phyloP scores from a whole-genome alignment of 1,284 basidiomycete species.

The Cutaneotrichosporon dermatis region DNA sequence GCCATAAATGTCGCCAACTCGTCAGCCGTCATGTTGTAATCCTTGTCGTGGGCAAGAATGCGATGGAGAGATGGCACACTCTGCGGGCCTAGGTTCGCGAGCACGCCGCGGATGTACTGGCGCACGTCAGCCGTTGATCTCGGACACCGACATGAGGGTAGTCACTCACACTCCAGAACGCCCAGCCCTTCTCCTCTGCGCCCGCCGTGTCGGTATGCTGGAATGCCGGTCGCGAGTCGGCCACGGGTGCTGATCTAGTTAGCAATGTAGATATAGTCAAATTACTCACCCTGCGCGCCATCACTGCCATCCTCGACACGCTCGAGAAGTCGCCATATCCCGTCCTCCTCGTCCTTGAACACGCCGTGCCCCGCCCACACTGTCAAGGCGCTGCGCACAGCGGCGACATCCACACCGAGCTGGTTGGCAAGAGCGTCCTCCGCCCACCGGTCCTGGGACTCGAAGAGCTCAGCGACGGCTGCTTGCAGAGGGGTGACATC shows the following conservation, averaged over 20 bases:
- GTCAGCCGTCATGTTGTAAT: slow-evolving; percentile 69
- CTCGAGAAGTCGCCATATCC: slow-evolving; percentile 12
- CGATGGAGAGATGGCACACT: slow-evolving; percentile 71
- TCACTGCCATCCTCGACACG: slow-evolving; percentile 2
- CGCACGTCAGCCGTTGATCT: neutral
- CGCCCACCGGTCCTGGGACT: slow-evolving; percentile 56
- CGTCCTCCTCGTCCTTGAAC: slow-evolving; percentile 43
- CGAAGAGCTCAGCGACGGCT: slow-evolving; percentile 80
- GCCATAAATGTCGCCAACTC: slow-evolving; percentile 73
- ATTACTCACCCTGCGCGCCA: slow-evolving; percentile 29
- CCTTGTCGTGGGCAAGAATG: slow-evolving; percentile 71
- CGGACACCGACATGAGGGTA: neutral
- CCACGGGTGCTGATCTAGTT: neutral
- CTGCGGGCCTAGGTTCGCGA: slow-evolving; percentile 71
- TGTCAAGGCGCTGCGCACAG: slow-evolving; percentile 65
- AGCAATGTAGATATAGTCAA: too few relatives aligned
- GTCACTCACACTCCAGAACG: slow-evolving; percentile 68
- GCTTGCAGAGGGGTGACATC: slow-evolving; percentile 83
- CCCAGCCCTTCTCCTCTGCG: slow-evolving; percentile 1
- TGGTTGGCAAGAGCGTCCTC: slow-evolving; percentile 57
- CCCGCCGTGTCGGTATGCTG: slow-evolving; percentile 1
- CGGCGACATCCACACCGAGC: slow-evolving; percentile 62
- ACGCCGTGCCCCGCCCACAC: slow-evolving; percentile 82
- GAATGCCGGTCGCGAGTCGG: neutral
- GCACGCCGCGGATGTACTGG: slow-evolving; percentile 56